Evolutionary conservation across 2,329 filamentous ascomycete genomes (phyloP).

Genomic region (Aspergillus ustus): DNA sequence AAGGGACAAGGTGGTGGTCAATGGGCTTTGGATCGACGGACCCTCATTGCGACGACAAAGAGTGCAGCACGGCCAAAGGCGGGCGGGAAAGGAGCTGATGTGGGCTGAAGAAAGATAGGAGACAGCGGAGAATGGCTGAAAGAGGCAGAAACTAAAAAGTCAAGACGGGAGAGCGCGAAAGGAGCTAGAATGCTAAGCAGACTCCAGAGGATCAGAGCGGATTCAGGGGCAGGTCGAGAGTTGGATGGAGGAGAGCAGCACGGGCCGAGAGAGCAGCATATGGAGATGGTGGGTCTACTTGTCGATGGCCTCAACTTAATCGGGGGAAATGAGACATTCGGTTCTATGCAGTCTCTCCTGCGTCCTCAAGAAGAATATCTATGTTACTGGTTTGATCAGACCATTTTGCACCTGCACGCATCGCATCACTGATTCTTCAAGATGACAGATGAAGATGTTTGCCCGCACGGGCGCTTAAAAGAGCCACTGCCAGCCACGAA

Average conservation of each 20-base stretch:
- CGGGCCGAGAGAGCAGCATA: not conserved
- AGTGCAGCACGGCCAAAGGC: constrained; percentile 4
- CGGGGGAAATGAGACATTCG: not conserved
- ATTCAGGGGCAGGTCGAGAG: not conserved
- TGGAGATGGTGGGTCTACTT: not conserved
- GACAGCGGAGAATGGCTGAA: constrained; percentile 5
- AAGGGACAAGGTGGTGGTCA: constrained; percentile 22
- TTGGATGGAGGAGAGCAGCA: not conserved
- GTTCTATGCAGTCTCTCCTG: not conserved
- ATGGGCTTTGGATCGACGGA: constrained; percentile 27
- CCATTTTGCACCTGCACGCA: not conserved
- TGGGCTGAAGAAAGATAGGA: not conserved
- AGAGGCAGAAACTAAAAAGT: constrained; percentile 1
- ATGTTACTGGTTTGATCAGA: not conserved
- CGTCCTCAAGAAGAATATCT: not conserved
- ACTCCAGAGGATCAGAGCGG: not conserved
- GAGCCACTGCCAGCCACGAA: not conserved
- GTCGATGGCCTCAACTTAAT: not conserved
- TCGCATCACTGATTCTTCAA: not conserved
- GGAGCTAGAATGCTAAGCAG: not conserved
- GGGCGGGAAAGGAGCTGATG: not conserved
- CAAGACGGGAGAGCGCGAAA: constrained; percentile 5
- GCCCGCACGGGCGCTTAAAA: not conserved
- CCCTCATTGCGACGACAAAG: constrained; percentile 26
- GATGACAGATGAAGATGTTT: not conserved